These are phyloP conservation scores for Plectranthus barbatus DNA, from an alignment of 257 asterid genomes.

Conservation along the genomic window DNA sequence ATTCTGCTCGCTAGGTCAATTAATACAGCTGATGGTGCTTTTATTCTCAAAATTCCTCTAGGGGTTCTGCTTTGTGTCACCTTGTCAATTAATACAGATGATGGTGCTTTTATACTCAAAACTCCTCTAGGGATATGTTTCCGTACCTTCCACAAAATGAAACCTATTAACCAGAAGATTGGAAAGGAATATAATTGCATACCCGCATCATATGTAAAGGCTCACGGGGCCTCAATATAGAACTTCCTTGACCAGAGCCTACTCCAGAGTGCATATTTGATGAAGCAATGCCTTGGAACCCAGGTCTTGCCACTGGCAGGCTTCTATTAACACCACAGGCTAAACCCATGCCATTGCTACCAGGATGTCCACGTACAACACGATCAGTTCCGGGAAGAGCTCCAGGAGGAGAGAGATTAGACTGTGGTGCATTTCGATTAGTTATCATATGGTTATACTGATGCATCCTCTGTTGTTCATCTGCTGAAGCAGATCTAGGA, in stretches of 20 bases:
- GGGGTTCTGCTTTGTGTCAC: no score
- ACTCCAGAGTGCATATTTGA: constrained; percentile 62
- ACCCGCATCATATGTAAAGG: constrained; percentile 67
- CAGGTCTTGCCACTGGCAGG: constrained; percentile 68
- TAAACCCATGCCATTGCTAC: constrained; percentile 56
- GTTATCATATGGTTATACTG: constrained; percentile 60
- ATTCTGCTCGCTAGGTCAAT: no score
- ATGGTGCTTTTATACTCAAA: not conserved
- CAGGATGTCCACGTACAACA: constrained; percentile 52
- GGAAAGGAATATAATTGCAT: not conserved
- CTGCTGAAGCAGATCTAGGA: constrained; percentile 62
- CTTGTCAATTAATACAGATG: not conserved
- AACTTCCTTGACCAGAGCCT: constrained; percentile 62
- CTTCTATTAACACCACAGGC: constrained; percentile 51
- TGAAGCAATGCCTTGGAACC: constrained; percentile 61
- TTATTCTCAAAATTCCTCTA: no score
- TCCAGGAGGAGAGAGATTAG: constrained; percentile 55
- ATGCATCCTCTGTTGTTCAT: constrained; percentile 84
- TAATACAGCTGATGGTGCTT: no score
- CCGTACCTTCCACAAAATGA: not conserved
- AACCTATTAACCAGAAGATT: constrained; percentile 8
- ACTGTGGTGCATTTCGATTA: constrained; percentile 47
- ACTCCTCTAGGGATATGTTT: not conserved
- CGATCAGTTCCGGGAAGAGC: constrained; percentile 63
- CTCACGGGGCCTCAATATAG: constrained; percentile 65